Base-by-base conservation (phyloP, 2,329 filamentous ascomycete genomes). In the Fusarium pininemorale region DNA sequence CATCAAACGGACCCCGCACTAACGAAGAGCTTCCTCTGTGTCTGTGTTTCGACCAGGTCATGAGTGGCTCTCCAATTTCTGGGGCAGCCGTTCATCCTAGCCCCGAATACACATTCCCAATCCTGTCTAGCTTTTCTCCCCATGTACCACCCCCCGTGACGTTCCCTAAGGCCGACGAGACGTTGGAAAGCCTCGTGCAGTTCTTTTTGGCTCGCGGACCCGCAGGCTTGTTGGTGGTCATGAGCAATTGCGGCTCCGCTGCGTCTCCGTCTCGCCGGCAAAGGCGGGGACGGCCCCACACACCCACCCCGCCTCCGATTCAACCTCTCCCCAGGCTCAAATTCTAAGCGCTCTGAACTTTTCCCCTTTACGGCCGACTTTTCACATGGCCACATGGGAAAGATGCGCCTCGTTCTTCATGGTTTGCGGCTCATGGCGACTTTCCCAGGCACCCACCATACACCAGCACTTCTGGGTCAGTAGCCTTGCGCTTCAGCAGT, bases 201-300 rank as follows among this genome's bases (percentile, higher is more conserved):
- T 58, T 50, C 63, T 58, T 63, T 63, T 66, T 50, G 66, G 54
- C 65, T 74, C 74, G 76, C 77, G 77, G 77, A 78, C 77, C 77
- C 77, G 77, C 77, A 78, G 66, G 55, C 53, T 67, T 63, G 67
- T 37, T 64, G 60, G 53, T 37, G 16, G 48, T 53, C 48, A 53
- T 53, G 62, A 60, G 30, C 56, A 61, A 76, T 78, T 78, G 77
- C 77, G 77, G 77, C 77, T 78, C 77, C 77, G 77, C 77, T 76
- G 76, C 77, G 73, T 71, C 72, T 78, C 75, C 76, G 69, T 74
- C 75, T 66, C 64, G 73, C 75, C 73, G 76, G 73, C 55, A 59
- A 74, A 47, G 60, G 73, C 63, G 74, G 74, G 57, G 75, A 58
- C 60, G 65, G 59, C 72, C 58, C 74, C 70, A 73, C 64, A 44